phyloP scores from a whole-genome alignment of 805 yeast species.

The Candida hungchunana region DNA sequence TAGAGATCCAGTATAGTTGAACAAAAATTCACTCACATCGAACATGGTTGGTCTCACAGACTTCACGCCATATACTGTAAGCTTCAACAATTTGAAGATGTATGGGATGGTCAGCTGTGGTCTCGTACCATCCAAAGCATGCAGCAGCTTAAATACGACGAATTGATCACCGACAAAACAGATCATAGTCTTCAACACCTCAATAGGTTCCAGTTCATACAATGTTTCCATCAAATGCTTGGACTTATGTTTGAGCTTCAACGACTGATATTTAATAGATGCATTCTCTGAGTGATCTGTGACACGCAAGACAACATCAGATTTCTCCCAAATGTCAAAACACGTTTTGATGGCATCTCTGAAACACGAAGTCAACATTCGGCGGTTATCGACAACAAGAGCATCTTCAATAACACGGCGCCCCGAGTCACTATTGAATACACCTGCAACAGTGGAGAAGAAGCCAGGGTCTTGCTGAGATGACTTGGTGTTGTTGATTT shows the following conservation, averaged over 20 bases:
- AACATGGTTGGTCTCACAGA: conserved; percentile 13
- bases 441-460: conserved; percentile 64
- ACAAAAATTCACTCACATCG: conserved; percentile 31
- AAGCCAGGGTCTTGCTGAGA: conserved; percentile 49
- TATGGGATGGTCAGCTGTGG: conserved; percentile 71
- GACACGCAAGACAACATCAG: conserved; percentile 38
- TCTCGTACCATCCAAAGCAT: conserved; percentile 79
- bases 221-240: conserved; percentile 61
- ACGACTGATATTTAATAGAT: conserved; percentile 43
- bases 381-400: conserved; percentile 15
- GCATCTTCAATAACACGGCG: conserved; percentile 5
- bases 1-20: conserved; percentile 57
- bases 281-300: conserved; percentile 23
- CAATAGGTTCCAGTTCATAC: conserved; percentile 65
- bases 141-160: conserved; percentile 56
- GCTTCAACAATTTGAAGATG: conserved; percentile 50
- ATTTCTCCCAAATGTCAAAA: conserved; percentile 67
- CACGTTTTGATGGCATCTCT: conserved; percentile 53
- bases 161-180: conserved; percentile 17
- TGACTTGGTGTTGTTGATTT: conserved; percentile 26
- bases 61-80: conserved; percentile 20
- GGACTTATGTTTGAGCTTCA: conserved; percentile 65
- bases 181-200: conserved; percentile 65
- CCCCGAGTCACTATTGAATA: conserved; percentile 61
- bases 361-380: conserved; percentile 41